Evolutionary conservation across 1,284 basidiomycete genomes (phyloP).

Genomic region (Tilletia indica): DNA sequence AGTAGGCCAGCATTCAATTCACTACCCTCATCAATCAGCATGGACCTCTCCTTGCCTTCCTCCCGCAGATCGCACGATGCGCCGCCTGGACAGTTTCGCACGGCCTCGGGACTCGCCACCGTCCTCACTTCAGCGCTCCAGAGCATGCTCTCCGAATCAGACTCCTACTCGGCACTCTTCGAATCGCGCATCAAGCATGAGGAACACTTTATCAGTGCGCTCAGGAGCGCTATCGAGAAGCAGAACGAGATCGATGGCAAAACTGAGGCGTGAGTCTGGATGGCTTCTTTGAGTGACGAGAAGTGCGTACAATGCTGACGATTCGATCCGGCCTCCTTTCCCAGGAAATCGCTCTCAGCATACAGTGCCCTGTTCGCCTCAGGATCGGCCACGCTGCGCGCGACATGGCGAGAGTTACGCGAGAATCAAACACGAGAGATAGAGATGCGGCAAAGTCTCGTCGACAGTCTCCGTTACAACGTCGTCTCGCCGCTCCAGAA

Average conservation of each 20-base stretch:
- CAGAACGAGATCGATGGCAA: slow-evolving; percentile 48
- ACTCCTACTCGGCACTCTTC: slow-evolving; percentile 43
- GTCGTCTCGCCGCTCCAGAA: slow-evolving; percentile 44
- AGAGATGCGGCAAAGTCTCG: slow-evolving; percentile 39
- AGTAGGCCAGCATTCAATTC: too few relatives aligned
- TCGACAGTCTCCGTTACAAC: slow-evolving; percentile 35
- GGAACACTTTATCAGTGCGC: slow-evolving; percentile 44
- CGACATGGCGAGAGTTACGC: slow-evolving; percentile 41
- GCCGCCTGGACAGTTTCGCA: slow-evolving; percentile 17
- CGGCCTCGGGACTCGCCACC: slow-evolving; percentile 33
- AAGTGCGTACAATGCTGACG: too few relatives aligned
- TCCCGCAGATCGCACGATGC: slow-evolving; percentile 14
- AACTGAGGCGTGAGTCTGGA: slow-evolving; percentile 35
- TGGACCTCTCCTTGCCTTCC: slow-evolving; percentile 1
- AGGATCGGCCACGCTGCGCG: slow-evolving; percentile 22
- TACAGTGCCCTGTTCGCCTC: slow-evolving; percentile 1
- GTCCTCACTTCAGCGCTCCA: slow-evolving; percentile 43
- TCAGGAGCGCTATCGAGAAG: slow-evolving; percentile 35
- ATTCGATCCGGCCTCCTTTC: neutral
- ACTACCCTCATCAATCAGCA: neutral
- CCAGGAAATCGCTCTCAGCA: neutral
- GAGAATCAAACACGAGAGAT: slow-evolving; percentile 43
- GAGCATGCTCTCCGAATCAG: slow-evolving; percentile 40
- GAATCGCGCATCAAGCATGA: slow-evolving; percentile 48
- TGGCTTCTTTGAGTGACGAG: too few relatives aligned